phyloP scores from a whole-genome alignment of 2,329 filamentous ascomycete genomes.

The Aspergillus sp. region DNA sequence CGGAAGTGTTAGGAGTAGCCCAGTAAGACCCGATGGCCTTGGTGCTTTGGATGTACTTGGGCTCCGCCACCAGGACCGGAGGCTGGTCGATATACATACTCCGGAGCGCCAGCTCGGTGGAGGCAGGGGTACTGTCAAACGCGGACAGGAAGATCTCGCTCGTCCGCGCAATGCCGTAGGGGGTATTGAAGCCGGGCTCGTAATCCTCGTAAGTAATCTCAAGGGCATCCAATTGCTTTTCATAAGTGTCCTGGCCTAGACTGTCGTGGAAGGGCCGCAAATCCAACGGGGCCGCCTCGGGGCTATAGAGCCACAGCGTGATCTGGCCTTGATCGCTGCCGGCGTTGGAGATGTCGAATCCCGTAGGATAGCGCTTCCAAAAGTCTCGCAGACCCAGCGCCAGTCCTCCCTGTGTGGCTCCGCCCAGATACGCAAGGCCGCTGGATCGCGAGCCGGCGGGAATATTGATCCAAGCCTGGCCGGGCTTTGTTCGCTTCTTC shows the following conservation, averaged over 20 bases:
- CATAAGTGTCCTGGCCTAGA: slow-evolving; percentile 56
- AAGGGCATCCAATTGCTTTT: slow-evolving; percentile 59
- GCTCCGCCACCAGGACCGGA: slow-evolving; percentile 51
- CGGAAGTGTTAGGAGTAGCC: slow-evolving; percentile 38
- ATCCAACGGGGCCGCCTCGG: slow-evolving; percentile 56
- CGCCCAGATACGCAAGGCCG: slow-evolving; percentile 60
- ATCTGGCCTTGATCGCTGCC: slow-evolving; percentile 51
- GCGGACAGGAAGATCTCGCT: slow-evolving; percentile 57
- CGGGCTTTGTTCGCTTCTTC: slow-evolving; percentile 57
- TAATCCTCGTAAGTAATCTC: slow-evolving; percentile 66
- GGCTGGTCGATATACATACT: slow-evolving; percentile 52
- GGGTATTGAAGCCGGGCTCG: slow-evolving; percentile 55
- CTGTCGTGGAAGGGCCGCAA: slow-evolving; percentile 60
- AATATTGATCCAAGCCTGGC: slow-evolving; percentile 33
- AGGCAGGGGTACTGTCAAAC: slow-evolving; percentile 54
- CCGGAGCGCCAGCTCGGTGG: slow-evolving; percentile 46
- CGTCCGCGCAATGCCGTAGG: slow-evolving; percentile 59
- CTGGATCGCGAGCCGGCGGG: slow-evolving; percentile 56
- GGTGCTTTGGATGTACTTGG: slow-evolving; percentile 52
- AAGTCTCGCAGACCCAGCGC: slow-evolving; percentile 60
- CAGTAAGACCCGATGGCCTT: slow-evolving; percentile 58
- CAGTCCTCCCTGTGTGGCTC: slow-evolving; percentile 57
- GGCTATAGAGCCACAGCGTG: slow-evolving; percentile 62
- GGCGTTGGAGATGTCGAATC: slow-evolving; percentile 56
- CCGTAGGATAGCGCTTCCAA: slow-evolving; percentile 63